A percentile compares a stretch with the other conserved stretches of the same genome.
phyloP scores from a whole-genome alignment of 441 rosid genomes.

The Geranium incanum region DNA sequence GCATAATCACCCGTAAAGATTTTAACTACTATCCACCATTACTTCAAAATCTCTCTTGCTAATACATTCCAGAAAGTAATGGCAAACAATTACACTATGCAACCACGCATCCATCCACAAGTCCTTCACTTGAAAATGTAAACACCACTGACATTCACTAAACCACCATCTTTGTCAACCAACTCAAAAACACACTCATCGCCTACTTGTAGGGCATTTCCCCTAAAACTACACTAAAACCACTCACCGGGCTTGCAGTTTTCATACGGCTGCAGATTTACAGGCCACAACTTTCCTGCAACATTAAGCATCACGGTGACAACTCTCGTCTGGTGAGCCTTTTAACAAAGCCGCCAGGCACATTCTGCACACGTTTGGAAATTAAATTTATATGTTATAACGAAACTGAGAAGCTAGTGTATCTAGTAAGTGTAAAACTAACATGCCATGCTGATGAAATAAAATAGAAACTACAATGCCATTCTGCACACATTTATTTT shows the following conservation, averaged over 20 bases:
- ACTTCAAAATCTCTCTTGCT: too few relatives aligned
- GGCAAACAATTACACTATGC: too few relatives aligned
- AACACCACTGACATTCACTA: neutral
- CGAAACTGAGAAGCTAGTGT: too few relatives aligned
- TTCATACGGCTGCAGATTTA: neutral
- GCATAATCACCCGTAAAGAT: too few relatives aligned
- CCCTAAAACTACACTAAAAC: constrained; percentile 21
- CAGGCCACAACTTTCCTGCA: neutral
- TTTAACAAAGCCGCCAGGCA: neutral
- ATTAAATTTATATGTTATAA: neutral
- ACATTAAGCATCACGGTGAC: neutral
- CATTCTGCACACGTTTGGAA: neutral
- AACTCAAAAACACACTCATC: constrained; percentile 27
- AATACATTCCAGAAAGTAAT: too few relatives aligned
- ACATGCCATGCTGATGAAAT: too few relatives aligned
- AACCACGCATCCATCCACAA: too few relatives aligned
- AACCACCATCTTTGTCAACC: neutral
- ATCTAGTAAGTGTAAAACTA: too few relatives aligned
- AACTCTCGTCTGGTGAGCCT: neutral
- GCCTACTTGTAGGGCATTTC: constrained; percentile 19
- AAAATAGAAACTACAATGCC: too few relatives aligned
- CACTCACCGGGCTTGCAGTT: neutral
- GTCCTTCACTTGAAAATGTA: neutral
- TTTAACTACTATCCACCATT: too few relatives aligned
- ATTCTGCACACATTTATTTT: too few relatives aligned